These are phyloP conservation scores for Talaromyces proteolyticus DNA, from an alignment of 495 filamentous ascomycete genomes.

Conservation along the genomic window DNA sequence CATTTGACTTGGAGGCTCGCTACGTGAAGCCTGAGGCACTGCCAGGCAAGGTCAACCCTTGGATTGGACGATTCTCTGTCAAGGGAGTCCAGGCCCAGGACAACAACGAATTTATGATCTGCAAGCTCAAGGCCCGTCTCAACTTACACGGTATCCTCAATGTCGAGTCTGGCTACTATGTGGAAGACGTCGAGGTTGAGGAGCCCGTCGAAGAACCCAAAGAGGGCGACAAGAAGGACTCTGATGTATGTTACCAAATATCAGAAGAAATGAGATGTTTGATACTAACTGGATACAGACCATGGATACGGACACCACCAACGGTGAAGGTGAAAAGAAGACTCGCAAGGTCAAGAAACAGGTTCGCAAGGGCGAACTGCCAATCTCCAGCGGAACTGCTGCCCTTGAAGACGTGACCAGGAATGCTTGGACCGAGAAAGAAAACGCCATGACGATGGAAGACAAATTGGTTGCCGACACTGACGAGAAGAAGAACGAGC, in stretches of 20 bases:
- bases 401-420: constrained; percentile 66
- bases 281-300: constrained; percentile 46
- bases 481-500: constrained; percentile 99
- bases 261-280: too few species aligned
- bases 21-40: constrained; percentile 83
- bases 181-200: constrained; percentile 97
- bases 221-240: constrained; percentile 60
- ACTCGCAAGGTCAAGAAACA: constrained; percentile 99
- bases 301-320: constrained; percentile 77
- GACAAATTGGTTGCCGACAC: constrained; percentile 98
- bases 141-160: constrained; percentile 97
- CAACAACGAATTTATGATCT: constrained; percentile 96
- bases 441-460: constrained; percentile 89
- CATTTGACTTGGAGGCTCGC: constrained; percentile 92
- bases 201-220: constrained; percentile 67
- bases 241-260: constrained; percentile 56
- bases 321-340: constrained; percentile 77
- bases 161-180: constrained; percentile 94
- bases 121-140: constrained; percentile 97
- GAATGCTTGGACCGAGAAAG: constrained; percentile 65
- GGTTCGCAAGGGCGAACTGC: constrained; percentile 94
- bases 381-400: constrained; percentile 75
- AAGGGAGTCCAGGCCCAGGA: constrained; percentile 81
- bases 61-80: constrained; percentile 94
- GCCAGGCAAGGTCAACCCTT: constrained; percentile 88